phyloP scores from a whole-genome alignment of 306 rosid genomes.

The Fragaria iinumae region DNA sequence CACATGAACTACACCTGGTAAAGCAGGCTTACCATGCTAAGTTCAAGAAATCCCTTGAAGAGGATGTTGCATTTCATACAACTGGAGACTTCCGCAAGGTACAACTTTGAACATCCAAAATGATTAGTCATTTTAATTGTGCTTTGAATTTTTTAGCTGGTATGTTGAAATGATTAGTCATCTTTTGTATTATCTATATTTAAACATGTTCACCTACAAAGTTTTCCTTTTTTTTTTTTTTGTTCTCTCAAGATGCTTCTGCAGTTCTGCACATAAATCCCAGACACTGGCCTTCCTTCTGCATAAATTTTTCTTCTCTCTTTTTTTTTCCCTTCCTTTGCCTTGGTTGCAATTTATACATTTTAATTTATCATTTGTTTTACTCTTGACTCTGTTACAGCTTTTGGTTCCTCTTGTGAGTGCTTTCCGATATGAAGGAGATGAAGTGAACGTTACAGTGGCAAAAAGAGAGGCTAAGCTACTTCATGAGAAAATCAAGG shows the following conservation, averaged over 20 bases:
- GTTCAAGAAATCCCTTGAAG: conserved; percentile 57
- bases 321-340: neutral
- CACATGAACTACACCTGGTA: conserved; percentile 34
- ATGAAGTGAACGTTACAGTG: conserved; percentile 58
- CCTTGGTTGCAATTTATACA: neutral
- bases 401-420: conserved; percentile 80
- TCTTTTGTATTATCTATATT: neutral
- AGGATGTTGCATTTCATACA: conserved; percentile 58
- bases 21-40: conserved; percentile 54
- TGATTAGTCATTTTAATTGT: neutral
- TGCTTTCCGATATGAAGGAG: conserved; percentile 73
- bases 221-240: neutral
- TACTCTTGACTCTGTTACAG: conserved; percentile 30
- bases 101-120: conserved; percentile 8
- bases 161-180: neutral
- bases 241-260: neutral
- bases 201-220: neutral
- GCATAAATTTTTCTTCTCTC: neutral
- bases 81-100: conserved; percentile 61
- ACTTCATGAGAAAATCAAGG: conserved; percentile 60
- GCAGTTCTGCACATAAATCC: neutral
- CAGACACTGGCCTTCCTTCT: neutral
- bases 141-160: neutral
- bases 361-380: neutral
- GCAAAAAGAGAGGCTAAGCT: conserved; percentile 77